phyloP scores from a whole-genome alignment of 1,284 basidiomycete genomes.

The Trametes pubescens region DNA sequence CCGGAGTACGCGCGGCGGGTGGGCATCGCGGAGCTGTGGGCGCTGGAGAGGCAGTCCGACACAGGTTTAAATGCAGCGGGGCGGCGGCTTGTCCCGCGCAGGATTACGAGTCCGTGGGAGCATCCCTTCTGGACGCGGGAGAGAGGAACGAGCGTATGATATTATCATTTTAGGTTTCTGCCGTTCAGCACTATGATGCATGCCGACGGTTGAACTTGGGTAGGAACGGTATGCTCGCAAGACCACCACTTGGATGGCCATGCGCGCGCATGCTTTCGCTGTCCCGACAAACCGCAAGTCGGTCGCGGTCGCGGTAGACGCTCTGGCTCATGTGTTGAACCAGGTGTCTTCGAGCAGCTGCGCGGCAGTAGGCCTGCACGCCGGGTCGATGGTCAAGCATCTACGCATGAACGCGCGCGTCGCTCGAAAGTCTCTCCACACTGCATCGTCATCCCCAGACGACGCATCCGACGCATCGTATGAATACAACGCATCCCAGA shows the following conservation, averaged over 20 bases:
- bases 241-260: no score
- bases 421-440: slow-evolving; percentile 5
- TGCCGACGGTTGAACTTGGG: background rate
- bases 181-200: background rate
- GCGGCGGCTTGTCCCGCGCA: slow-evolving; percentile 53
- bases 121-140: slow-evolving; percentile 60
- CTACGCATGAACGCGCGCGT: slow-evolving; percentile 23
- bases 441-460: background rate
- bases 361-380: slow-evolving; percentile 13
- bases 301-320: no score
- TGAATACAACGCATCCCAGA: background rate
- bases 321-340: slow-evolving; percentile 7
- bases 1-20: slow-evolving; percentile 72
- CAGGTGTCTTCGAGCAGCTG: slow-evolving; percentile 22
- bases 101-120: slow-evolving; percentile 60
- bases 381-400: slow-evolving; percentile 23
- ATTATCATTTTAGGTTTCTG: background rate
- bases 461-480: background rate
- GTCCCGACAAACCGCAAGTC: no score
- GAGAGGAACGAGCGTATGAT: background rate
- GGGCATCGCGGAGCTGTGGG: slow-evolving; percentile 77
- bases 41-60: slow-evolving; percentile 51
- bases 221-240: no score
- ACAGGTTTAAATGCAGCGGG: slow-evolving; percentile 50
- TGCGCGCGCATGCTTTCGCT: no score